Percentiles rank a stretch among this genome's conserved stretches.
Evolutionary conservation across 164 flowering plant species (phyloP).

Genomic region (Magnolia officinalis): DNA sequence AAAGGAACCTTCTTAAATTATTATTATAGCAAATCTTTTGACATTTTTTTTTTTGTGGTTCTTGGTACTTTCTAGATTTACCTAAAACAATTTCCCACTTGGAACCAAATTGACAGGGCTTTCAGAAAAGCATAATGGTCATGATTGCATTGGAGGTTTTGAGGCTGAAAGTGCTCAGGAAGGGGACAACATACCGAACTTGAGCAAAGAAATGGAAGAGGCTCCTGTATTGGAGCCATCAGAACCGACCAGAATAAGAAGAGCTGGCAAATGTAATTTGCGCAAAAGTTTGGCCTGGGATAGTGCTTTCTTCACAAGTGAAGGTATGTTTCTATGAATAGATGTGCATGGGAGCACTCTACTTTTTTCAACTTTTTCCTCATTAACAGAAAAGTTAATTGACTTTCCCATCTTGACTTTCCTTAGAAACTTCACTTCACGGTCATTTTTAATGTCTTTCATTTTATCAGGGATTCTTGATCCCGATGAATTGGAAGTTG

Average conservation of each 20-base stretch:
- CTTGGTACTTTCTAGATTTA: background rate
- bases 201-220: conserved; percentile 15
- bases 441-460: conserved; percentile 1
- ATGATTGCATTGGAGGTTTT: conserved; percentile 14
- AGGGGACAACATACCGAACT: conserved; percentile 4
- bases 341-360: background rate
- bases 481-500: conserved; percentile 75
- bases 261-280: conserved; percentile 58
- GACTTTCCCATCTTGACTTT: background rate
- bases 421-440: background rate
- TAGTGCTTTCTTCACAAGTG: conserved; percentile 84
- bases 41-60: background rate
- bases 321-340: conserved; percentile 34
- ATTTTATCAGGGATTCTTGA: conserved; percentile 70
- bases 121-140: conserved; percentile 11
- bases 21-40: background rate
- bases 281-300: conserved; percentile 99
- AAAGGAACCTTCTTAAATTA: background rate
- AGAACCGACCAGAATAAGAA: conserved; percentile 35
- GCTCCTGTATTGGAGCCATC: conserved; percentile 28
- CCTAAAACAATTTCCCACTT: background rate
- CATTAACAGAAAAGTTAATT: background rate
- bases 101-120: conserved; percentile 10
- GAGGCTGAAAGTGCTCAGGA: conserved; percentile 16
- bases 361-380: background rate